These are phyloP conservation scores for Oenanthe sinensis DNA, from an alignment of 129 eudicot genomes.

Conservation along the genomic window DNA sequence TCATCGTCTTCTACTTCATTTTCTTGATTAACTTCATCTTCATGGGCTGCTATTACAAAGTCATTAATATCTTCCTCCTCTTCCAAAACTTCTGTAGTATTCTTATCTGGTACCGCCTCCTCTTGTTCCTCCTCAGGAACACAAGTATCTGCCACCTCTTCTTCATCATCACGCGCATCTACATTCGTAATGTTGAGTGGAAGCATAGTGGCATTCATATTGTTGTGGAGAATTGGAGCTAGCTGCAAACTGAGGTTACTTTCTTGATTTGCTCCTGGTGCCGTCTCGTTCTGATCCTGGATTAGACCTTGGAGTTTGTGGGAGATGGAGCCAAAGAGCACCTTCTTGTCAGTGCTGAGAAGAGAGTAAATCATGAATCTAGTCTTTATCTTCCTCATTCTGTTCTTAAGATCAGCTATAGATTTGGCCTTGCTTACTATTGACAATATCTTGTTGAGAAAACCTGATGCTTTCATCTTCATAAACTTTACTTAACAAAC, in stretches of 20 bases:
- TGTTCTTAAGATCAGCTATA: conserved; percentile 15
- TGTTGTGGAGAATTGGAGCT: background rate
- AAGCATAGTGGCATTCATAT: background rate
- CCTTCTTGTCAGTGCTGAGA: conserved; percentile 18
- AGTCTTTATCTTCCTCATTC: conserved; percentile 15
- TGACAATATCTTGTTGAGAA: conserved; percentile 17
- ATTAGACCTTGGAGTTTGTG: conserved; percentile 3
- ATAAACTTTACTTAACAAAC: background rate
- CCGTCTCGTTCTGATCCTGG: background rate
- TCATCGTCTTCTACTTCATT: background rate
- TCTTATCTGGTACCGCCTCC: background rate
- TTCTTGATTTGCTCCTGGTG: background rate
- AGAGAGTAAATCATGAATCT: conserved; percentile 16
- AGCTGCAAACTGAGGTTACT: background rate
- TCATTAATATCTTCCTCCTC: background rate
- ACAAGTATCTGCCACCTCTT: background rate
- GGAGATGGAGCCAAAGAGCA: conserved; percentile 14
- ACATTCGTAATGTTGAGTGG: background rate
- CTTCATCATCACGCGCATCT: background rate
- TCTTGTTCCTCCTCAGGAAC: background rate
- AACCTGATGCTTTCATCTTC: background rate
- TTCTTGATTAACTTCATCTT: background rate
- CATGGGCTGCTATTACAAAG: background rate
- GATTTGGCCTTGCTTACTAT: conserved; percentile 2
- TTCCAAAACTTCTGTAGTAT: background rate